Base-by-base conservation (phyloP, 495 filamentous ascomycete genomes). In the Penicillium psychrofluorescens region DNA sequence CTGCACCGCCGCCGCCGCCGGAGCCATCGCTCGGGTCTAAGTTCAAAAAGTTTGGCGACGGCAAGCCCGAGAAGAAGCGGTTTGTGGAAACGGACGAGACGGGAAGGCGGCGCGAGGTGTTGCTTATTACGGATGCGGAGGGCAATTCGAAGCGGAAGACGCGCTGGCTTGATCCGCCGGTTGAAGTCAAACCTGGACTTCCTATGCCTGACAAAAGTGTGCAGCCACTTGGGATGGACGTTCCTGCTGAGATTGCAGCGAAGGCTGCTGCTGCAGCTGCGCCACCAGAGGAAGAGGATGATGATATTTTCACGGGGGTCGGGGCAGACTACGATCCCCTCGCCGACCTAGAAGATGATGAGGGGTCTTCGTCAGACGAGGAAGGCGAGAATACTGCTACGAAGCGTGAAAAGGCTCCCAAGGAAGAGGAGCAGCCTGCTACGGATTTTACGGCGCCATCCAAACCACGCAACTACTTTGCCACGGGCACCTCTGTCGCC, bases 241-340 rank as follows among this genome's bases (percentile, higher is more conserved):
- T 94, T 2, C 84, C 86, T 6, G 80, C 83, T 27, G 63, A 62
- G 11, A 47, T 71, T 38, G 62, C 62, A 12, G 56, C 62, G 9
- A 60, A 53, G 48, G 52, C 50, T 33, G 54, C 53, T 11, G 48
- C 53, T 30, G 74, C 65, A 40, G 65, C 65, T 33, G 57, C 59
- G 32, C 64, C 58, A 28, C 62, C 62, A 29, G 74, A 74, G 47
- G 75, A 80, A 11, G 73, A 74, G 41, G 75, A 78, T 35, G 76
- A 79, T 35, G 82, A 86, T 41, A 98, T 98, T 15, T 98, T 98
- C 56, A 88, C 84, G 38, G 92, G 85, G 29, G 88, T 79, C 2
- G 92, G 86, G 6, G 78, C 78, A 16, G 88, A 92, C 53, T 98
- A 95, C 59, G 77, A 98, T 61, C 94, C 92, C 5, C 74, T 96